Base-by-base conservation (phyloP, 768 basidiomycete species). In the Agaricus subrufescens region DNA sequence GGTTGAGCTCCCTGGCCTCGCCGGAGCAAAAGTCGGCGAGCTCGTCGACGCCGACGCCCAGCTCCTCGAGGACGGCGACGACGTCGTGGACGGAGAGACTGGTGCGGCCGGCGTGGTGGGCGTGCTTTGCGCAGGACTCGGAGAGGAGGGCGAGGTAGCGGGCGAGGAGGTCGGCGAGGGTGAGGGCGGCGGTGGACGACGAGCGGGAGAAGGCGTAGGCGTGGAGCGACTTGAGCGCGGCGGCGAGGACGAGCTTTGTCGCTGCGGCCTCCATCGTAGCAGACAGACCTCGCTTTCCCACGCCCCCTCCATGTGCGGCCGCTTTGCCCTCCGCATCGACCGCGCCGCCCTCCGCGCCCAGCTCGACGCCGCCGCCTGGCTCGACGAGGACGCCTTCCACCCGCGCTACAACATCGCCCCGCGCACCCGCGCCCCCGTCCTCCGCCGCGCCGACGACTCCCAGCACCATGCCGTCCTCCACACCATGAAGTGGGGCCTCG, bases 401-500 rank as follows among this genome's bases (percentile, higher is more conserved):
- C 81, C 82, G 1, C 71, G 91, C 53, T 89, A 91, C 66, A 95
- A 95, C 66, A 82, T 94, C 58, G 91, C 93, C 0, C 94, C 94
- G 0, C 86, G 86, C 45, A 81, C 88, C 0, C 76, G 86, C 49
- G 87, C 85, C 0, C 90, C 92, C 23, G 88, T 95, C 37, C 74
- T 95, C 31, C 80, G 84, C 14, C 73, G 76, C 39, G 62, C 73
- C 25, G 73, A 67, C 49, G 60, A 64, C 14, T 63, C 56, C n/a
- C 52, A 61, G 25, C 69, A 19, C 19, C 19, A 19, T 19, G 19
- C 85, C 19, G 72, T 88, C 25, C 67, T 95, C 59, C 89, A 91
- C 37, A 87, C 88, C 0, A 93, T 92, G 91, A 86, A 79, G 57
- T 98, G 94, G 94, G 94, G 95, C 6, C 75, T 95, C 1, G 82